These are phyloP conservation scores for Lanmaoa rubissima DNA, from an alignment of 768 basidiomycete species.

Conservation along the genomic window DNA sequence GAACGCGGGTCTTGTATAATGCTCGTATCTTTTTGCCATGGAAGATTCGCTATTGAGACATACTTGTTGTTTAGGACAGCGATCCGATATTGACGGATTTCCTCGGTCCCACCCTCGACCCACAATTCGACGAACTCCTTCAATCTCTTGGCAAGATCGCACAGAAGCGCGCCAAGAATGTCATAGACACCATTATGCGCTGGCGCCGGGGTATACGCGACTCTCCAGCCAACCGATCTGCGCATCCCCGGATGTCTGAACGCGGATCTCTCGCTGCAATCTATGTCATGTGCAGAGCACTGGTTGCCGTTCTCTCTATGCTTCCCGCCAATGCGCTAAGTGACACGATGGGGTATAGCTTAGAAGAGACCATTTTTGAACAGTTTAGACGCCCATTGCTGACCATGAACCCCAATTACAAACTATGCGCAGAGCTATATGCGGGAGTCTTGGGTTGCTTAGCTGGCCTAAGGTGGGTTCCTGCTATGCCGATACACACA, in stretches of 20 bases:
- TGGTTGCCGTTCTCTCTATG: conserved; percentile 72
- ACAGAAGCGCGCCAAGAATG: conserved; percentile 78
- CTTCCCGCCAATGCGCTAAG: conserved; percentile 76
- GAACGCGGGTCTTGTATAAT: not conserved
- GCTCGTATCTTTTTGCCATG: not conserved
- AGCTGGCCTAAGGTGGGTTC: conserved; percentile 70
- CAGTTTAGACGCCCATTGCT: conserved; percentile 70
- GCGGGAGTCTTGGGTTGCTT: conserved; percentile 82
- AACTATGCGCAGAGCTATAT: conserved; percentile 78
- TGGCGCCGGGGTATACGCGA: conserved; percentile 83
- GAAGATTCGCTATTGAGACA: not conserved
- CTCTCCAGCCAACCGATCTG: conserved; percentile 39
- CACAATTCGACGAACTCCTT: conserved; percentile 82
- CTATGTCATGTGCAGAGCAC: conserved; percentile 86
- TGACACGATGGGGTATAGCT: conserved; percentile 69
- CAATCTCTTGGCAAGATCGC: conserved; percentile 83
- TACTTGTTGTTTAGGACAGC: conserved; percentile 47
- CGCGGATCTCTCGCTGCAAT: conserved; percentile 80
- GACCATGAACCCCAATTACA: conserved; percentile 69
- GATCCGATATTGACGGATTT: conserved; percentile 64
- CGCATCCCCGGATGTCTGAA: conserved; percentile 43
- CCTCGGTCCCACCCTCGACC: conserved; percentile 72
- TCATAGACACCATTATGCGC: conserved; percentile 82
- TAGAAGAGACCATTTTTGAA: conserved; percentile 90
- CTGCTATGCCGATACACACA: not conserved